phyloP scores from a whole-genome alignment of 139 green algal species.

The Desmodesmus armatus region DNA sequence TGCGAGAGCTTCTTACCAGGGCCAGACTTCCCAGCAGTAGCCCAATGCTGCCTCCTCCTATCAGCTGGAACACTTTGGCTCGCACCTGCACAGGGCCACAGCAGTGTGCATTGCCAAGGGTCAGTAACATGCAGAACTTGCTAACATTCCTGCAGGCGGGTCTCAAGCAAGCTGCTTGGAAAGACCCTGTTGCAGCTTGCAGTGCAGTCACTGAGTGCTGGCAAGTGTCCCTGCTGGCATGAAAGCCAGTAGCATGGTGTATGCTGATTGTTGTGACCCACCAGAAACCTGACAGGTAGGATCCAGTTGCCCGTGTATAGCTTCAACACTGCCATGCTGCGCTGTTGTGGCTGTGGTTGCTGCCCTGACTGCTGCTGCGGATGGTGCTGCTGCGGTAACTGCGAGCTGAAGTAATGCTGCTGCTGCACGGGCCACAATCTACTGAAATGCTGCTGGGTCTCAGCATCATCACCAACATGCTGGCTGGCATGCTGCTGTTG shows the following conservation, averaged over 20 bases:
- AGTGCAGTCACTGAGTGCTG: neutral
- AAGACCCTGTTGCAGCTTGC: too few relatives aligned
- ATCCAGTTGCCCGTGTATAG: slow-evolving; percentile 41
- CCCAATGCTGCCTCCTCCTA: slow-evolving; percentile 56
- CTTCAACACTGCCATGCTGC: neutral
- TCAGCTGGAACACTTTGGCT: slow-evolving; percentile 82
- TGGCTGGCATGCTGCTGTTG: neutral
- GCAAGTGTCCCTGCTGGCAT: neutral
- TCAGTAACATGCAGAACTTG: too few relatives aligned
- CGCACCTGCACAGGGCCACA: too few relatives aligned
- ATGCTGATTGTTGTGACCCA: too few relatives aligned
- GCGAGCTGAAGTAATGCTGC: neutral
- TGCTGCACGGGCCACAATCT: too few relatives aligned
- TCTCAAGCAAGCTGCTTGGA: too few relatives aligned
- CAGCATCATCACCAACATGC: too few relatives aligned
- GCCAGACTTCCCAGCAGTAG: slow-evolving; percentile 32
- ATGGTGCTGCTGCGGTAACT: slow-evolving; percentile 16
- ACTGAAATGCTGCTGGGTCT: neutral
- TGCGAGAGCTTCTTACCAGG: slow-evolving; percentile 13
- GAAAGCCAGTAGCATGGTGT: too few relatives aligned
- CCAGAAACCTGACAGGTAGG: slow-evolving; percentile 14
- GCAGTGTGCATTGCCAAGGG: too few relatives aligned
- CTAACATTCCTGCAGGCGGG: too few relatives aligned
- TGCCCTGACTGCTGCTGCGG: neutral
- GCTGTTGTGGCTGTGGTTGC: neutral